Conservation (phyloP, 2,329 filamentous ascomycete genomes). For the Eutypella sp. region DNA sequence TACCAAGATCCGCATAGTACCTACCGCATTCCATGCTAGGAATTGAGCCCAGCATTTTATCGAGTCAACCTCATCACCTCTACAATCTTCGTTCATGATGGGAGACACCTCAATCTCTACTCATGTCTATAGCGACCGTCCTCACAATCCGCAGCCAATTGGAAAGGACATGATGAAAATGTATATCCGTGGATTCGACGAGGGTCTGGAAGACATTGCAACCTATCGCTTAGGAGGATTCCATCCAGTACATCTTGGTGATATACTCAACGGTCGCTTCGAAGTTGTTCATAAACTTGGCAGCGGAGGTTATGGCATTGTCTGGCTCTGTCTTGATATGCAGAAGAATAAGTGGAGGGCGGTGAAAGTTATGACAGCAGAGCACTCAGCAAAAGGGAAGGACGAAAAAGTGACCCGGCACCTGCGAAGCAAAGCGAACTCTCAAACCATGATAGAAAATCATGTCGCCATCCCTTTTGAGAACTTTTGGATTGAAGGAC, state of each 20-base stretch:
- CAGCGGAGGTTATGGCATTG: not conserved
- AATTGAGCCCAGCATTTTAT: too few species aligned
- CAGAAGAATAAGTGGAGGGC: not conserved
- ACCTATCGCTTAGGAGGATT: not conserved
- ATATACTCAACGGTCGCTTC: not conserved
- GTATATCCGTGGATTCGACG: not conserved
- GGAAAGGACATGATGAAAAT: not conserved
- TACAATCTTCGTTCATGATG: too few species aligned
- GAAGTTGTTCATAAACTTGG: not conserved
- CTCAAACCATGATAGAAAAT: not conserved
- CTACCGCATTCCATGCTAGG: too few species aligned
- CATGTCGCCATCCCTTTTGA: not conserved
- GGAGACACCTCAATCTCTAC: too few species aligned
- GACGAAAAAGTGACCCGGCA: not conserved
- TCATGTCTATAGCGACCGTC: too few species aligned
- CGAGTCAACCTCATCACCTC: too few species aligned
- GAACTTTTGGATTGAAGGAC: not conserved
- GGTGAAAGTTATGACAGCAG: not conserved
- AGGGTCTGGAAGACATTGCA: not conserved
- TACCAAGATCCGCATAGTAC: too few species aligned
- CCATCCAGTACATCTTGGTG: not conserved
- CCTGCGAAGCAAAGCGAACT: not conserved
- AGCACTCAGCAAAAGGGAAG: not conserved
- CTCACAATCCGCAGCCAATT: not conserved
- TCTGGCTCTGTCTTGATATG: not conserved